Conservation (phyloP, 768 basidiomycete species). For the Rhodocollybia butyracea region DNA sequence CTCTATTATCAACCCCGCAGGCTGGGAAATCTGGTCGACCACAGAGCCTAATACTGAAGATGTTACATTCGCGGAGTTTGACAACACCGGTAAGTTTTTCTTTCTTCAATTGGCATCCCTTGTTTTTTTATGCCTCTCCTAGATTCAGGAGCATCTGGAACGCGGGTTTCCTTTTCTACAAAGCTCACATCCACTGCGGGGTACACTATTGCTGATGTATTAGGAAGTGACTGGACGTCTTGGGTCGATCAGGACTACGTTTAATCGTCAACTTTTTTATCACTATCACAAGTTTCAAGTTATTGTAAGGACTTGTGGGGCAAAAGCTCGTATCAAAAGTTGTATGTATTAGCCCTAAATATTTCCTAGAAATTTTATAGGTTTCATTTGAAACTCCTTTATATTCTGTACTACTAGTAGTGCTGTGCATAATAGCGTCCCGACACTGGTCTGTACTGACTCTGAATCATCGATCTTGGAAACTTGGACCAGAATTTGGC, state of each 20-base stretch:
- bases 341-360: no score
- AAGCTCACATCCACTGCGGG: constrained; percentile 17
- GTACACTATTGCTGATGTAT: constrained; percentile 17
- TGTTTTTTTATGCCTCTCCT: neutral
- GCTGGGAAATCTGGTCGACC: constrained; percentile 23
- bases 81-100: constrained; percentile 15
- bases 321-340: no score
- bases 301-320: no score
- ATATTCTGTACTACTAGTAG: no score
- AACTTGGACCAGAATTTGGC: no score
- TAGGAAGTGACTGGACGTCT: constrained; percentile 20
- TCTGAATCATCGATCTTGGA: no score
- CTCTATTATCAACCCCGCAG: constrained; percentile 21
- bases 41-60: constrained; percentile 23
- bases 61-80: constrained; percentile 23
- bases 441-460: no score
- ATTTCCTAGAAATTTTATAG: no score
- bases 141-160: constrained; percentile 23
- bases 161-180: constrained; percentile 21
- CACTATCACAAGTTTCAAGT: no score
- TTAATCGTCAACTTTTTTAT: neutral
- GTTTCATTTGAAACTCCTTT: no score
- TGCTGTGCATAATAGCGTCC: no score
- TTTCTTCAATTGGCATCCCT: neutral
- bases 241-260: constrained; percentile 23